A percentile compares a stretch with the other conserved stretches of the same genome.
phyloP scores from a whole-genome alignment of 169 alveolate genomes.

The Eimeria necatrix region DNA sequence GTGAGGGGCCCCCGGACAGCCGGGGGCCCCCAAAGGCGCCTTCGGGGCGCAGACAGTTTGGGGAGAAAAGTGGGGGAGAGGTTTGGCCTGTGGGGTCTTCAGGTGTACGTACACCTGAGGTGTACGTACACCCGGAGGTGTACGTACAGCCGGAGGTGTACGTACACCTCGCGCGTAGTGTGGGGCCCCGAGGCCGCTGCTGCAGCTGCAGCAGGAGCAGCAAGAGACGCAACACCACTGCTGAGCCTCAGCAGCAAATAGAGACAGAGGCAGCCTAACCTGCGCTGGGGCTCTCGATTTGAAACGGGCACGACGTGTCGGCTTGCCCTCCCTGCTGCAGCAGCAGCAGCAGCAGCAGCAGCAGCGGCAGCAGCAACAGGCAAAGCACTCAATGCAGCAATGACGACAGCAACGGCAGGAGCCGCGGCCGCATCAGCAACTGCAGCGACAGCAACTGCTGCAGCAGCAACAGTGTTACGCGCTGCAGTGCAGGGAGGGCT shows the following conservation, averaged over 20 bases:
- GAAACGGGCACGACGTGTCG: conserved; percentile 58
- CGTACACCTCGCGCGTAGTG: background rate
- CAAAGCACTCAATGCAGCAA: too few species aligned
- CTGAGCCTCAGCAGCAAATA: conserved; percentile 38
- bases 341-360: conserved; percentile 55
- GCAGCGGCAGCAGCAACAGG: conserved; percentile 22
- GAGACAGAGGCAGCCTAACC: conserved; percentile 27
- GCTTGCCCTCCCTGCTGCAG: conserved; percentile 48
- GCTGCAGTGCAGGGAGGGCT: conserved; percentile 7
- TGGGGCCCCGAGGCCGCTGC: conserved; percentile 2
- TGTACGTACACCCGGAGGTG: background rate
- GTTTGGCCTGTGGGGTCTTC: background rate
- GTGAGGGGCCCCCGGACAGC: background rate
- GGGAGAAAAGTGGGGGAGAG: background rate
- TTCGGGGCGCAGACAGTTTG: background rate
- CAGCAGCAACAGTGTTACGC: background rate
- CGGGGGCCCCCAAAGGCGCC: background rate
- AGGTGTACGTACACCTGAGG: background rate
- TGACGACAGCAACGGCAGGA: background rate
- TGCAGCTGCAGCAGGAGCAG: background rate
- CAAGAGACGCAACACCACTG: conserved; percentile 22
- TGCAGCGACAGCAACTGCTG: background rate
- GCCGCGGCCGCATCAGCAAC: background rate
- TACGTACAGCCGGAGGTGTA: background rate
- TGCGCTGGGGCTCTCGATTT: conserved; percentile 64